Evolutionary conservation across 202 grass and related monocot genomes (phyloP), one percentile per base, ranked within the genome.

Genomic region (Zizania palustris): DNA sequence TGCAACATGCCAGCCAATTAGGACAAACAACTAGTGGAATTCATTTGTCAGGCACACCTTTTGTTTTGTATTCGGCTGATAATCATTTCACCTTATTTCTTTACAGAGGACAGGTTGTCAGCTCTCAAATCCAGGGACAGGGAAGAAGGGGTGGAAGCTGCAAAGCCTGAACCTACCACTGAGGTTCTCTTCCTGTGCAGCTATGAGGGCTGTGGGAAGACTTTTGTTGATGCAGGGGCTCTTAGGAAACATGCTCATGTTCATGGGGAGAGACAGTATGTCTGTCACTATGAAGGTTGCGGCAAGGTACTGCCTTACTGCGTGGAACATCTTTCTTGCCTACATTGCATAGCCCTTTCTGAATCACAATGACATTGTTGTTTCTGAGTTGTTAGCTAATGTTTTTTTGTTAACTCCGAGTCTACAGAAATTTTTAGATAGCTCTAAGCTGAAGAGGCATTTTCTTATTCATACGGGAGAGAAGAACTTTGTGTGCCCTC

Each of bases 361-460:
- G 45, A 22, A 46, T 67, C 33, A 16, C 6, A 35, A 12, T 50
- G 19, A 2, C 33, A 65, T 64, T 15, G 7, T 50, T 71, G 50
- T 6, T 16, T 80, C 20, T 15, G 9, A 18, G 65, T 46, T 76
- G 33, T 69, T 45, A 39, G 40, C 61, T 80, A 64, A 77, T 69
- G 9, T 38, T 20, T 55, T 75, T 11, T 59, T 68, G 13, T n/a
- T 69, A n/a, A 58, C 45, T 85, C 16, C 35, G 45, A 59, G 71
- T 77, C 74, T 90, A 67, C 83, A 95, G 96, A 98, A 95, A 90
- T 98, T 95, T 84, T 78, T 93, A 39, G 96, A 98, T 71, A 94
- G 96, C 83, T 98, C 89, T 11, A 98, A 98, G 72, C 88, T 98
- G 72, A 98, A 98, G 78, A 92, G 91, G 59, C 96, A 98, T 89